Base-by-base conservation (phyloP, 2,329 filamentous ascomycete genomes). In the Fusarium subglutinans region DNA sequence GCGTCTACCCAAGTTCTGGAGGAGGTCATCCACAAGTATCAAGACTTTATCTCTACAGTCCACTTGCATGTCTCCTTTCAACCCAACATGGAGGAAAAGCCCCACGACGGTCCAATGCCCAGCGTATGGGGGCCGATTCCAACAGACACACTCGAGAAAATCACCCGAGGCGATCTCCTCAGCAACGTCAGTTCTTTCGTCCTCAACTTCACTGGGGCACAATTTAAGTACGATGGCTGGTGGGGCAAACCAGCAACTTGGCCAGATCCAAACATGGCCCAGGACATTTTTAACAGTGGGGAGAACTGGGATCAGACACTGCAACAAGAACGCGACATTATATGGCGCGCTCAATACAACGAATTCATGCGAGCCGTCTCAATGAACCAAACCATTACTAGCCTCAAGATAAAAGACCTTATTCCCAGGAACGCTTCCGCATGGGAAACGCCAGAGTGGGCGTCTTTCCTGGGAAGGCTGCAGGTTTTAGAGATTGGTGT, bases 301-400 rank as follows among this genome's bases (percentile, higher is more conserved):
- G 62, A 67, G 15, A 7, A 15, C 3, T 28, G 38, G 14, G 40
- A 47, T 8, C 9, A 13, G 8, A 58, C n/a, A 12, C 20, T 41
- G 1, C n/a, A 30, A 1, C 40, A 40, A 18, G 62, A 66, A 14
- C 8, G 3, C 2, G 15, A 20, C 2, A 2, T 45, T 17, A 22
- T 44, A 3, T 70, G 66, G 66, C 57, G 64, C 10, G 24, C 57
- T 11, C 57, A 70, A 15, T 47, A 53, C 47, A 53, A 30, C 11
- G 64, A 69, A 8, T 18, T 63, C 4, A 63, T 55, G 37, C 26
- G 15, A 6, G 26, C 26, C 13, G 12, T 69, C 4, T 30, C 41
- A 4, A 15, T 5, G 5, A 70, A 69, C 11, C 11, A 17, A 3
- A 70, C 26, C 2, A 58, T 70, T 7, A 45, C 9, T 1, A 26